Evolutionary conservation across 2,329 filamentous ascomycete species (phyloP).

Genomic region (Endocalyx cinctus): DNA sequence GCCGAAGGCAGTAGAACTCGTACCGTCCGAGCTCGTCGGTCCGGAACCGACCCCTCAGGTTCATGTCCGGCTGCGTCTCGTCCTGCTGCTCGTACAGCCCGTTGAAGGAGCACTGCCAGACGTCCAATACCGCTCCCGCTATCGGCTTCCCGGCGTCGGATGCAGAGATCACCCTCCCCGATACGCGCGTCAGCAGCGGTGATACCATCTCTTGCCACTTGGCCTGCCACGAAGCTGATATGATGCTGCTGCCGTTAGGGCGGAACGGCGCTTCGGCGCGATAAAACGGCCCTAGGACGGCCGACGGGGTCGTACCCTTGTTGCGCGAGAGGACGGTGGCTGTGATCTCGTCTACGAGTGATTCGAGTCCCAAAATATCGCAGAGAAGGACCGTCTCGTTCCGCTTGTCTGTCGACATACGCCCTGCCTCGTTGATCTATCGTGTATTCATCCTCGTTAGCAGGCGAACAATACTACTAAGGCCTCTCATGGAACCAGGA

Average conservation of each 20-base stretch:
- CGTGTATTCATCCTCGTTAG: background rate
- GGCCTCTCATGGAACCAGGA: too few species aligned
- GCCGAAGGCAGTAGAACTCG: slow-evolving; percentile 55
- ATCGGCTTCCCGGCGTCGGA: slow-evolving; percentile 61
- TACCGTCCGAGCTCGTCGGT: slow-evolving; percentile 64
- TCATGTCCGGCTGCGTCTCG: slow-evolving; percentile 63
- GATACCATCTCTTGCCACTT: slow-evolving; percentile 24
- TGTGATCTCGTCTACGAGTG: slow-evolving; percentile 77
- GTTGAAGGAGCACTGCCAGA: slow-evolving; percentile 79
- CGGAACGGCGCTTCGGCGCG: slow-evolving; percentile 65
- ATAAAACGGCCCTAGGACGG: slow-evolving; percentile 85
- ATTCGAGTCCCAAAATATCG: slow-evolving; percentile 69
- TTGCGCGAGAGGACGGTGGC: background rate
- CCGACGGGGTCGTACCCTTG: slow-evolving; percentile 60
- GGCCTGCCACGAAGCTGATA: slow-evolving; percentile 43
- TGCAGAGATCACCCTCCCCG: slow-evolving; percentile 48
- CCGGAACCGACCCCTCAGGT: slow-evolving; percentile 67
- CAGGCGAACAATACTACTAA: slow-evolving; percentile 1
- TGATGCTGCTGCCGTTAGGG: slow-evolving; percentile 65
- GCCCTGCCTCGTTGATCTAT: slow-evolving; percentile 61
- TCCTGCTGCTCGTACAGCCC: slow-evolving; percentile 71
- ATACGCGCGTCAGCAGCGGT: slow-evolving; percentile 48
- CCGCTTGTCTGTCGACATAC: slow-evolving; percentile 56
- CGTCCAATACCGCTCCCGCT: slow-evolving; percentile 62
- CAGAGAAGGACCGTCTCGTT: slow-evolving; percentile 66